phyloP scores from a whole-genome alignment of 441 rosid species.

The Euphorbia schlechtendalii region DNA sequence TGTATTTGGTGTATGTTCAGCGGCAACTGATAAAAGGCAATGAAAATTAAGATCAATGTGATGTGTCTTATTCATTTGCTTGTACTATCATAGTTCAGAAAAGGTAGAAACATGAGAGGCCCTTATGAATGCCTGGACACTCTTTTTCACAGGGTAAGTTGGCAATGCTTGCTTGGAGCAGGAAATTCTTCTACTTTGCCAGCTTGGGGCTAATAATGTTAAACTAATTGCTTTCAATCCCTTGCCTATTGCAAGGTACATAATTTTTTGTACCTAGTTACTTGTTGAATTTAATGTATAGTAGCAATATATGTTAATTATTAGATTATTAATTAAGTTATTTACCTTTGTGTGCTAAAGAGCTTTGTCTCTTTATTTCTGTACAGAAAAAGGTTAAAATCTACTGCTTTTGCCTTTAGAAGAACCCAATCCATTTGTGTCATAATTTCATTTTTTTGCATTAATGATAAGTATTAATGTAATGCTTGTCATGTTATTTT shows the following conservation, averaged over 20 bases:
- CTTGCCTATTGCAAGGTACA: slow-evolving; percentile 2
- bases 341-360: background rate
- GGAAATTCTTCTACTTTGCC: background rate
- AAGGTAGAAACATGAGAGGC: slow-evolving; percentile 5
- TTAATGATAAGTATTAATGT: background rate
- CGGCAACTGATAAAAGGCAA: too few species aligned
- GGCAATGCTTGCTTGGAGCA: background rate
- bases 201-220: background rate
- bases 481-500: too few species aligned
- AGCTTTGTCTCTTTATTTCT: background rate
- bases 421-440: background rate
- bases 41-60: too few species aligned
- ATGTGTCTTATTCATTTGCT: slow-evolving; percentile 14
- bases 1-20: too few species aligned
- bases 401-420: background rate
- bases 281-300: too few species aligned
- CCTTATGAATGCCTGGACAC: background rate
- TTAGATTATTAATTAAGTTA: too few species aligned
- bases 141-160: slow-evolving; percentile 2
- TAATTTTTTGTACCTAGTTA: too few species aligned
- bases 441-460: too few species aligned
- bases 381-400: background rate
- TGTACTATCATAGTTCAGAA: slow-evolving; percentile 8
- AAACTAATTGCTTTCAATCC: background rate
- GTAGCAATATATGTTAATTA: background rate